These are phyloP conservation scores for Scorias spongiosa DNA, from an alignment of 2,329 filamentous ascomycete species.

Conservation along the genomic window DNA sequence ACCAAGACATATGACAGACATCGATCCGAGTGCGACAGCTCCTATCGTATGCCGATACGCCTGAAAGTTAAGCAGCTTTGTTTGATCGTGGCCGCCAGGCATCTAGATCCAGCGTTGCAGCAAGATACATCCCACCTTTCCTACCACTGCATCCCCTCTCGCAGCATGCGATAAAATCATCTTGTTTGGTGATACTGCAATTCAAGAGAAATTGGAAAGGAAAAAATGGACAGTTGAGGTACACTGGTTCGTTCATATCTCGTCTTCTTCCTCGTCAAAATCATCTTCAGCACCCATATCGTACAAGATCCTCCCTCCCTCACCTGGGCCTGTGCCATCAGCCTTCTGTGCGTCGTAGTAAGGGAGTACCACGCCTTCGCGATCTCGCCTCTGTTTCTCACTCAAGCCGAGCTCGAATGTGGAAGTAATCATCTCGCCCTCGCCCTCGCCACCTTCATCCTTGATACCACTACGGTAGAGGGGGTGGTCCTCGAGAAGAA, in stretches of 20 bases:
- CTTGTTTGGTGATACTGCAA: too few relatives aligned
- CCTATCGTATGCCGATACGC: too few relatives aligned
- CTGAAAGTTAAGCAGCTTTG: too few relatives aligned
- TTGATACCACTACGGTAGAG: slow-evolving; percentile 41
- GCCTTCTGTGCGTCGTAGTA: slow-evolving; percentile 87
- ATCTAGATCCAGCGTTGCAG: too few relatives aligned
- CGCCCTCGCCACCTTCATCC: slow-evolving; percentile 32
- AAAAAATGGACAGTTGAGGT: too few relatives aligned
- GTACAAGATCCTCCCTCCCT: slow-evolving; percentile 86
- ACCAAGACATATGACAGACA: too few relatives aligned
- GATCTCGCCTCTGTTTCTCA: slow-evolving; percentile 72
- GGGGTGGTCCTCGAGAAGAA: slow-evolving; percentile 62
- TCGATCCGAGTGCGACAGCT: too few relatives aligned
- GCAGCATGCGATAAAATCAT: too few relatives aligned
- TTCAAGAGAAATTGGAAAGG: too few relatives aligned
- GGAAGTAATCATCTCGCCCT: slow-evolving; percentile 36
- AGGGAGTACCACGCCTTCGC: slow-evolving; percentile 80
- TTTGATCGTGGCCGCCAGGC: too few relatives aligned
- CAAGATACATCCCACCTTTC: too few relatives aligned
- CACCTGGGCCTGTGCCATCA: slow-evolving; percentile 40
- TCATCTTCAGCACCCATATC: slow-evolving; percentile 95
- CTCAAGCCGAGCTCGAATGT: slow-evolving; percentile 82
- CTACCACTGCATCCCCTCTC: too few relatives aligned
- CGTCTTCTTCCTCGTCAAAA: slow-evolving; percentile 91
- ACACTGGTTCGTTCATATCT: slow-evolving; percentile 42